Percentiles rank a stretch among this genome's conserved stretches.
Evolutionary conservation across 2,329 filamentous ascomycete genomes (phyloP).

Genomic region (Neophaeococcomyces aloes): DNA sequence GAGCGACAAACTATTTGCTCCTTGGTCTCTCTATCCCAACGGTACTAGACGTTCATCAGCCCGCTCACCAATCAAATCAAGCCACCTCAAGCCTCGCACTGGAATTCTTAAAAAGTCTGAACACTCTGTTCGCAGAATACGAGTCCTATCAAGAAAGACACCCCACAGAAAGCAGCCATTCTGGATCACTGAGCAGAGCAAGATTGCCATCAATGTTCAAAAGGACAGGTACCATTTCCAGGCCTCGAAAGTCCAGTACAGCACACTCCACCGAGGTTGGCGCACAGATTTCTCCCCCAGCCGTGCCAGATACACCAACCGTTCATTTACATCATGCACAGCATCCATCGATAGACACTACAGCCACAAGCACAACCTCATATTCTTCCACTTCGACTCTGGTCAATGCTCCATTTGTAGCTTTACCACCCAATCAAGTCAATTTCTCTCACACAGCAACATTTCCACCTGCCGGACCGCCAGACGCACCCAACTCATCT

Average conservation of each 20-base stretch:
- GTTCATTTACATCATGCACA: slow-evolving; percentile 11
- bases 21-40: slow-evolving; percentile 84
- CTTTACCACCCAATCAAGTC: slow-evolving; percentile 24
- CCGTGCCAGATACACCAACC: slow-evolving; percentile 12
- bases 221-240: slow-evolving; percentile 49
- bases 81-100: slow-evolving; percentile 60
- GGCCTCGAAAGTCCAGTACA: slow-evolving; percentile 30
- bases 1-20: slow-evolving; percentile 86
- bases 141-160: slow-evolving; percentile 87
- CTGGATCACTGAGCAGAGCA: slow-evolving; percentile 62
- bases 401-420: slow-evolving; percentile 12
- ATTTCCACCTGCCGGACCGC: slow-evolving; percentile 48
- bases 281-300: slow-evolving; percentile 34
- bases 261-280: slow-evolving; percentile 53
- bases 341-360: slow-evolving; percentile 30
- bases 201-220: slow-evolving; percentile 78
- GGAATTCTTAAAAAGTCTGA: slow-evolving; percentile 80
- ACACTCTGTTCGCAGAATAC: slow-evolving; percentile 78
- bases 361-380: slow-evolving; percentile 31
- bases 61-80: slow-evolving; percentile 11
- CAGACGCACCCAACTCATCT: slow-evolving; percentile 19
- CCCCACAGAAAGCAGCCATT: slow-evolving; percentile 60
- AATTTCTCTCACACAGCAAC: slow-evolving; percentile 29
- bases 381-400: slow-evolving; percentile 27
- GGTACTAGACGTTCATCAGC: slow-evolving; percentile 60